Conservation (phyloP, 2,329 filamentous ascomycete genomes). For the Trichoderma hamatum region DNA sequence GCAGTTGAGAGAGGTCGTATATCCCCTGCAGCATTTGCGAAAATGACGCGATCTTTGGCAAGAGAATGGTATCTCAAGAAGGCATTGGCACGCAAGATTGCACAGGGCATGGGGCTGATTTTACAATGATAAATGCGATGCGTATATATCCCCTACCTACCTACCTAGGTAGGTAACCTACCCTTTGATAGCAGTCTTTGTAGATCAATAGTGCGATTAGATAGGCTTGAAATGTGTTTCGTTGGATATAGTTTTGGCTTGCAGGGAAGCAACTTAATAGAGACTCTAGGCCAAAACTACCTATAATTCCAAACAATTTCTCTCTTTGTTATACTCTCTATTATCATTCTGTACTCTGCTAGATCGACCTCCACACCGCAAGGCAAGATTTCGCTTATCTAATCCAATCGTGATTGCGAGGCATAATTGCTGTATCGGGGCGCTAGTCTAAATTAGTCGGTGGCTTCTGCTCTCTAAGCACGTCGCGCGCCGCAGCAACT, state of each 20-base stretch:
- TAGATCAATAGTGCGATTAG: not conserved
- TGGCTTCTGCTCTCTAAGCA: slow-evolving; percentile 16
- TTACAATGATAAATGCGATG: not conserved
- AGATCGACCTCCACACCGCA: not conserved
- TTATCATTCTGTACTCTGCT: not conserved
- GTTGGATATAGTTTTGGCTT: not conserved
- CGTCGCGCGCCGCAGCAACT: slow-evolving; percentile 25
- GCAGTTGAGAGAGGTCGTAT: slow-evolving; percentile 75
- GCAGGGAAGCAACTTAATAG: not conserved
- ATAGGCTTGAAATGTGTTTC: not conserved
- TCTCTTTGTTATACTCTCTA: not conserved
- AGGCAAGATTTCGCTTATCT: not conserved
- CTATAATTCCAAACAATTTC: too few relatives aligned
- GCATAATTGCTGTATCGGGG: slow-evolving; percentile 16
- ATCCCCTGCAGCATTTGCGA: slow-evolving; percentile 72
- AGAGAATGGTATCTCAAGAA: slow-evolving; percentile 85
- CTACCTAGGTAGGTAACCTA: not conserved
- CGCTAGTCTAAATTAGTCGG: slow-evolving; percentile 9
- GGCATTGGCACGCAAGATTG: slow-evolving; percentile 77
- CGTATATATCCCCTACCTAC: not conserved
- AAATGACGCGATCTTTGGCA: slow-evolving; percentile 73
- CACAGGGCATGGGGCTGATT: slow-evolving; percentile 69
- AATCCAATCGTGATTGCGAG: not conserved
- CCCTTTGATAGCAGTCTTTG: not conserved
- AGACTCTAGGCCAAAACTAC: not conserved